Evolutionary conservation across 2,329 filamentous ascomycete species (phyloP), one percentile per base, ranked within the genome.

Genomic region (Ophiostoma ips): DNA sequence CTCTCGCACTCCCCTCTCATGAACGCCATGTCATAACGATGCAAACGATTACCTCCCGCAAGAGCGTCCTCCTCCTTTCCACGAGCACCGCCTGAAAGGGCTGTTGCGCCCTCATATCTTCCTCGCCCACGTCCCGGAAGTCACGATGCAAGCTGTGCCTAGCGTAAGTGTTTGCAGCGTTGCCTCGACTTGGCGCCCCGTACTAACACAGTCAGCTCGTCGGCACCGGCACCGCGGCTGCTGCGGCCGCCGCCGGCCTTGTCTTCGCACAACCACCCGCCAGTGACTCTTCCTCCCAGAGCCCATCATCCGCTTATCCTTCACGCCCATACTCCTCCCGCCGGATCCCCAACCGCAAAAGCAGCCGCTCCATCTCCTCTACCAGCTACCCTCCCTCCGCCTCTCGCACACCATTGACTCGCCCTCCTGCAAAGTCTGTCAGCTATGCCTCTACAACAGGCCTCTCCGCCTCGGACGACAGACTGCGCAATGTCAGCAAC

Each of bases 191-290:
- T 24, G n/a, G 30, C 15, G 8, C 13, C 24, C 16, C 10, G 10
- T 38, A 38, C 35, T 30, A 40, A 41, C 12, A 4, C 15, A 8
- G 24, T 31, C 59, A 80, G 76, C 75, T 80, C 59, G 72, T 79
- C 65, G 76, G 75, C 64, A 73, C 76, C 58, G 74, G 76, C 63
- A 76, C 75, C 65, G 75, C 74, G 56, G 72, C 78, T 62, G 76
- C 76, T 65, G 75, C 75, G 60, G 76, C 76, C 58, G 70, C 75
- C 63, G 71, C 69, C 58, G 76, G 76, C 58, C 65, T 80, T 55
- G 73, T 75, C 56, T 78, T 80, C 63, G 76, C 73, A 57, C 73
- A 79, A 62, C 66, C 79, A 62, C 65, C 71, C 41, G 60, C 64
- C 57, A 71, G 75, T 57, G 59, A 66, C 54, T 63, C 61, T 41